A percentile compares a stretch with the other conserved stretches of the same genome.
phyloP scores from a whole-genome alignment of 768 basidiomycete genomes.

The Lentinus tigrinus region DNA sequence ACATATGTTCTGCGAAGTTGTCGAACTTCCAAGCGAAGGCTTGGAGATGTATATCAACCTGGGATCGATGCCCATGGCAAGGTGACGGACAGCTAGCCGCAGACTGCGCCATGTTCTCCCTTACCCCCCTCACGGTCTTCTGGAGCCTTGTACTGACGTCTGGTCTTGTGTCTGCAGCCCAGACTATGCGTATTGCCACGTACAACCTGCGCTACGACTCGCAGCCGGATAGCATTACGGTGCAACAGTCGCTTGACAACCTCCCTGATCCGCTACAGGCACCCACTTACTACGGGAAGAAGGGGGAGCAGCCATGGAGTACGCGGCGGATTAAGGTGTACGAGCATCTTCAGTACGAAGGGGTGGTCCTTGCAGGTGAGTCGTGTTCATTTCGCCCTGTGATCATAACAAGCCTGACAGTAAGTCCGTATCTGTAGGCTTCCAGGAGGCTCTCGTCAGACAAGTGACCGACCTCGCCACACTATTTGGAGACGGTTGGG shows the following conservation, averaged over 20 bases:
- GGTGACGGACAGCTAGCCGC: not conserved
- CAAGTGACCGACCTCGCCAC: conserved; percentile 57
- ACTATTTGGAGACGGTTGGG: conserved; percentile 54
- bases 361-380: conserved; percentile 40
- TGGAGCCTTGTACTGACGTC: conserved; percentile 1
- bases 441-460: conserved; percentile 53
- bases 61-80: not conserved
- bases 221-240: conserved; percentile 47
- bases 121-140: not conserved
- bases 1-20: not conserved
- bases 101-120: not conserved
- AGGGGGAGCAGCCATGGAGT: conserved; percentile 55
- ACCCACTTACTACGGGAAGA: conserved; percentile 31
- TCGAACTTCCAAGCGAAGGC: not conserved
- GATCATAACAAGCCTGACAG: no score
- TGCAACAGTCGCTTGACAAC: conserved; percentile 42
- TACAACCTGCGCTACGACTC: conserved; percentile 61
- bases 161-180: not conserved
- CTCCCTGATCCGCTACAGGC: conserved; percentile 42
- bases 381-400: no score
- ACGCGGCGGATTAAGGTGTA: conserved; percentile 47
- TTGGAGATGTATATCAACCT: not conserved
- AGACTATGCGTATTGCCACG: conserved; percentile 37
- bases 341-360: conserved; percentile 42
- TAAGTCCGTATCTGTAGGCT: conserved; percentile 37